Conservation (phyloP, 345 rosid genomes). For the Melastoma malabathricum region DNA sequence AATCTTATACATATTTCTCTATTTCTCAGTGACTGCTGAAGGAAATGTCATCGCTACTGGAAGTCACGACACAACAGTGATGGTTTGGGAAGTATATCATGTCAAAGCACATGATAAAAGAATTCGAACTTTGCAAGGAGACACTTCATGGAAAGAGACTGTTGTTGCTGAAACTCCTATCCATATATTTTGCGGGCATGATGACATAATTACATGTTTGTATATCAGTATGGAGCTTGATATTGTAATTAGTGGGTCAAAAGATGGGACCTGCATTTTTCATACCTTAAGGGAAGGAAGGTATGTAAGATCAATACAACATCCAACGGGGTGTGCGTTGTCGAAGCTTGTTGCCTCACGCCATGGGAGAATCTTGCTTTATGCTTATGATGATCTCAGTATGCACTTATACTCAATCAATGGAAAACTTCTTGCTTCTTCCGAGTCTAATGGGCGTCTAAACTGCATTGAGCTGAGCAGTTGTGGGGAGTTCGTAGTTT, state of each 20-base stretch:
- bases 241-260: slow-evolving; percentile 92
- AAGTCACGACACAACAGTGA: slow-evolving; percentile 91
- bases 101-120: slow-evolving; percentile 49
- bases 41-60: slow-evolving; percentile 85
- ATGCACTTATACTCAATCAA: slow-evolving; percentile 80
- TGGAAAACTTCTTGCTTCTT: slow-evolving; percentile 81
- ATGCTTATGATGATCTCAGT: slow-evolving; percentile 86
- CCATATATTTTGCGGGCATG: slow-evolving; percentile 91
- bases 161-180: slow-evolving; percentile 81
- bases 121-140: slow-evolving; percentile 37
- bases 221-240: slow-evolving; percentile 78
- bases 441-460: slow-evolving; percentile 87
- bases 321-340: slow-evolving; percentile 75
- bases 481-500: slow-evolving; percentile 84
- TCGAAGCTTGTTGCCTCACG: slow-evolving; percentile 78
- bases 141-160: slow-evolving; percentile 45
- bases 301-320: slow-evolving; percentile 71
- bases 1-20: too few relatives aligned
- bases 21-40: slow-evolving; percentile 57
- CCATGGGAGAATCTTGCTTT: slow-evolving; percentile 68
- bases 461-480: slow-evolving; percentile 76
- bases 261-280: slow-evolving; percentile 91
- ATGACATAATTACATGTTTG: slow-evolving; percentile 85
- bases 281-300: slow-evolving; percentile 85
- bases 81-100: slow-evolving; percentile 82